These are phyloP conservation scores for Plectosphaerella sp. DNA, from an alignment of 2,329 filamentous ascomycete species.

Conservation along the genomic window DNA sequence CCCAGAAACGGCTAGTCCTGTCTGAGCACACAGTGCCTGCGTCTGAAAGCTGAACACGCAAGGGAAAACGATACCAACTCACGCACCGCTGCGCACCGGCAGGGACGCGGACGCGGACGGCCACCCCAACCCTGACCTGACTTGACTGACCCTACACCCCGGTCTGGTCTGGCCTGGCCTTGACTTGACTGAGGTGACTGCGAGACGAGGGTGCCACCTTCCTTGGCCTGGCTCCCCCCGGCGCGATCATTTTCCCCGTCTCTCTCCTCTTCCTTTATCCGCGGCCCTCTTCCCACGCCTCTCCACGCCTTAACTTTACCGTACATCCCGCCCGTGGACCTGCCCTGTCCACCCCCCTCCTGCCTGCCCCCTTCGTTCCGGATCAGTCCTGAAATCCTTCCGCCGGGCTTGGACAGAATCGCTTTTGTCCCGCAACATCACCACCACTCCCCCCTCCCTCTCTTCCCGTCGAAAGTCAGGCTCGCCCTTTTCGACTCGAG, in stretches of 20 bases:
- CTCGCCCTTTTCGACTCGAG: too few species aligned
- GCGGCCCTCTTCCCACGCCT: not conserved
- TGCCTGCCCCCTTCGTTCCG: not conserved
- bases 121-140: too few species aligned
- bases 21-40: constrained; percentile 3
- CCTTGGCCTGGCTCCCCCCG: not conserved
- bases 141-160: too few species aligned
- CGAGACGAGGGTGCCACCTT: not conserved
- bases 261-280: not conserved
- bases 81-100: not conserved
- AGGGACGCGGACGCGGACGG: too few species aligned
- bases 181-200: too few species aligned
- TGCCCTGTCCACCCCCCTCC: not conserved
- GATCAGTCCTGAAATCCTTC: not conserved
- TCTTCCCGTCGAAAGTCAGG: not conserved
- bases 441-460: not conserved
- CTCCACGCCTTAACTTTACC: not conserved
- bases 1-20: constrained; percentile 3
- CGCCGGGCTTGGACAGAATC: not conserved
- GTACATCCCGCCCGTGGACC: too few species aligned
- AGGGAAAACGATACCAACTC: not conserved
- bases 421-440: not conserved
- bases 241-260: constrained; percentile 1
- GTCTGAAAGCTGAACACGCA: not conserved
- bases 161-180: not conserved